Evolutionary conservation across 2,329 filamentous ascomycete genomes (phyloP).

Genomic region (Botryotinia narcissicola): DNA sequence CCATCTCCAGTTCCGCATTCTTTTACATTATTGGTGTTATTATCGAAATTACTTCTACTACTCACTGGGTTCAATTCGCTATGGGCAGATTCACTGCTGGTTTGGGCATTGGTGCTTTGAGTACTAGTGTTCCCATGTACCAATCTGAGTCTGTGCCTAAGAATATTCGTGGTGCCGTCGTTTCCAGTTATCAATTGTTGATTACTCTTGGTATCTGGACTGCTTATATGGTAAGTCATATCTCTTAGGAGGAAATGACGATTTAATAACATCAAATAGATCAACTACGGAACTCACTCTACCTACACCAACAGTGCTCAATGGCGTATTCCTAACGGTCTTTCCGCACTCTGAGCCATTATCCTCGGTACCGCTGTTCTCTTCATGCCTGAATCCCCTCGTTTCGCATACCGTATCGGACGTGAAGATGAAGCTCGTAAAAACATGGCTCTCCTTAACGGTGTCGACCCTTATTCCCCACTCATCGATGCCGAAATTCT

Average conservation of each 20-base stretch:
- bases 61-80: conserved; percentile 62
- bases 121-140: conserved; percentile 66
- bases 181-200: conserved; percentile 65
- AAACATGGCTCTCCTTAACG: conserved; percentile 47
- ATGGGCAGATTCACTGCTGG: conserved; percentile 65
- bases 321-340: conserved; percentile 61
- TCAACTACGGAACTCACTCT: conserved; percentile 60
- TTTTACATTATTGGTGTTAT: conserved; percentile 63
- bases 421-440: conserved; percentile 48
- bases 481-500: conserved; percentile 48
- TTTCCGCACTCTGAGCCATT: conserved; percentile 56
- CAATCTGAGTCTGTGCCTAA: conserved; percentile 64
- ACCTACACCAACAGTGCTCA: conserved; percentile 46
- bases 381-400: conserved; percentile 54
- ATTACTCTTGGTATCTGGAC: conserved; percentile 66
- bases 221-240: conserved; percentile 48
- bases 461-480: conserved; percentile 42
- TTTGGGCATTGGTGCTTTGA: conserved; percentile 62
- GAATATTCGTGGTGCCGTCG: conserved; percentile 61
- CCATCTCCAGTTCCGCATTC: conserved; percentile 57
- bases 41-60: conserved; percentile 58
- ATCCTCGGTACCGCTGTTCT: conserved; percentile 51
- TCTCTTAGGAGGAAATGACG: background rate
- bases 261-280: conserved; percentile 42
- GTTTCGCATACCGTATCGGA: conserved; percentile 50